Conservation (phyloP, 345 rosid species). For the Arabidopsis suecica region DNA sequence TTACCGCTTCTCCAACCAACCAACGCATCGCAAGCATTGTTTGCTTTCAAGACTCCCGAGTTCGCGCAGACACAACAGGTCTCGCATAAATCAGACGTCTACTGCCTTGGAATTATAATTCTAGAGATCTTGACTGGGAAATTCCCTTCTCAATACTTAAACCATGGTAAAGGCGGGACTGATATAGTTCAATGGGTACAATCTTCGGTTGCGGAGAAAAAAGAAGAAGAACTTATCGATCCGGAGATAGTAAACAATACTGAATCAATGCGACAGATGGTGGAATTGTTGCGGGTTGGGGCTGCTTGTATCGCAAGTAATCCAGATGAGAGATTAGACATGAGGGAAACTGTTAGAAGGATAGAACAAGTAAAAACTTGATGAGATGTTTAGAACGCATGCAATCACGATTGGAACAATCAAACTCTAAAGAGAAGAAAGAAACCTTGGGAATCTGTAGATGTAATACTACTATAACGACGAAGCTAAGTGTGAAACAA, state of each 20-base stretch:
- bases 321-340: constrained; percentile 54
- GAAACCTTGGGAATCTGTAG: constrained; percentile 31
- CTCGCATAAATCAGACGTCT: constrained; percentile 75
- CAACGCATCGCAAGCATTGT: constrained; percentile 52
- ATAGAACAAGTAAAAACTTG: constrained; percentile 57
- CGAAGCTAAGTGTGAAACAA: background rate
- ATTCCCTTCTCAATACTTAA: constrained; percentile 71
- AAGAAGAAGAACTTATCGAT: constrained; percentile 64
- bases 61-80: constrained; percentile 50
- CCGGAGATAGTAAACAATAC: constrained; percentile 58
- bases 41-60: constrained; percentile 73
- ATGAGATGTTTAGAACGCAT: constrained; percentile 26
- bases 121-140: constrained; percentile 85
- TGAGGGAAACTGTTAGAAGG: constrained; percentile 62
- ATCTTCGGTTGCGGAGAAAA: constrained; percentile 46
- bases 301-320: constrained; percentile 61
- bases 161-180: constrained; percentile 61
- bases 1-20: constrained; percentile 51
- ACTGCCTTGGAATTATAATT: constrained; percentile 72
- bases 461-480: constrained; percentile 16
- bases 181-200: constrained; percentile 69
- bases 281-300: constrained; percentile 60
- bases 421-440: constrained; percentile 18
- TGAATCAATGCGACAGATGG: constrained; percentile 50
- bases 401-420: constrained; percentile 6